A percentile compares a stretch with the other conserved stretches of the same genome.
Conservation (phyloP, 257 asterid genomes). For the Sherardia arvensis region DNA sequence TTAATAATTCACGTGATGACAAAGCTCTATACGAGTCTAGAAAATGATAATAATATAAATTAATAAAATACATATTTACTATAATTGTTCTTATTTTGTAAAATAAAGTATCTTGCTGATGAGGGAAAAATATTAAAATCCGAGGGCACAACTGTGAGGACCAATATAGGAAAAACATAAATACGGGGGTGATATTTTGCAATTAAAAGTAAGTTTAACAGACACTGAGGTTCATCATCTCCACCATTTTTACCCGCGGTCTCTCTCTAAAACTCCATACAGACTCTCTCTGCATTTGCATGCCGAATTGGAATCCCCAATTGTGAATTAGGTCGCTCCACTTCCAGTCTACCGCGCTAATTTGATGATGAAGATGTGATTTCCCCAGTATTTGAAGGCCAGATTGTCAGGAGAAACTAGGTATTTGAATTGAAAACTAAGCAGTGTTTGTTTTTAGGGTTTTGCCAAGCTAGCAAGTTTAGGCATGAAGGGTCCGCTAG, state of each 20-base stretch:
- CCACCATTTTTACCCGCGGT: constrained; percentile 11
- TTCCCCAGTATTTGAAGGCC: constrained; percentile 26
- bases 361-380: constrained; percentile 37
- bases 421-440: neutral
- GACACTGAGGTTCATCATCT: constrained; percentile 3
- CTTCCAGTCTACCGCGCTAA: constrained; percentile 13
- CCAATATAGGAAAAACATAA: neutral
- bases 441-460: constrained; percentile 37
- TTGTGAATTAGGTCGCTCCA: constrained; percentile 39
- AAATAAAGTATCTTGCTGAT: too few species aligned
- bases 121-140: neutral
- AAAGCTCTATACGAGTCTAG: neutral
- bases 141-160: neutral
- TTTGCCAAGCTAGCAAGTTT: constrained; percentile 20
- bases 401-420: constrained; percentile 13
- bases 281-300: constrained; percentile 40
- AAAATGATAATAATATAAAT: too few species aligned
- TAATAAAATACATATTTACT: too few species aligned
- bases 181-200: neutral
- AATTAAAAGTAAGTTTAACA: constrained; percentile 11
- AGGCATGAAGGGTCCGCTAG: constrained; percentile 87
- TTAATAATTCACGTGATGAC: neutral
- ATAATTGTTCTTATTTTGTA: too few species aligned
- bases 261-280: constrained; percentile 21
- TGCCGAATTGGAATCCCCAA: constrained; percentile 33